Percentiles rank a stretch among this genome's conserved stretches.
These are phyloP conservation scores for Xylariaceae sp. DNA, from an alignment of 2,329 filamentous ascomycete genomes.

Conservation along the genomic window DNA sequence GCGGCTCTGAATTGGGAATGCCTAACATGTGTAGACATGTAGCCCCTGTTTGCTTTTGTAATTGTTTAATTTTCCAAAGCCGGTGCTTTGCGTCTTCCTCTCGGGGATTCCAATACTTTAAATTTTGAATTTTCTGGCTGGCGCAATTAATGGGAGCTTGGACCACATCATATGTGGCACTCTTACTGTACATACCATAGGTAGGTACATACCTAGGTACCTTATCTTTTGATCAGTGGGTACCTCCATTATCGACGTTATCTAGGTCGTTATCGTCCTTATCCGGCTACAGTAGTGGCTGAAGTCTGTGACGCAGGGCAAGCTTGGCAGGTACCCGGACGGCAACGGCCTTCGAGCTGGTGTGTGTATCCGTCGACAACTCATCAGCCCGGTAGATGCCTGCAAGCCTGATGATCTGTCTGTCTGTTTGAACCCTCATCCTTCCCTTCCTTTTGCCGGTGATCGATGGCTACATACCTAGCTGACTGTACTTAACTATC, in stretches of 20 bases:
- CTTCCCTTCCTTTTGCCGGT: background rate
- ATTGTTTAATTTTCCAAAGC: too few relatives aligned
- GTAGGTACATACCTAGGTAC: background rate
- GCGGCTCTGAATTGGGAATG: constrained; percentile 33
- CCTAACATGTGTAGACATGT: constrained; percentile 41
- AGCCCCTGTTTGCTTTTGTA: constrained; percentile 25
- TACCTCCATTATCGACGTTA: too few relatives aligned
- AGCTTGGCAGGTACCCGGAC: constrained; percentile 29
- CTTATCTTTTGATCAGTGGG: too few relatives aligned
- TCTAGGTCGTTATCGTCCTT: constrained; percentile 9
- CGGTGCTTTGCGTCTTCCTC: background rate
- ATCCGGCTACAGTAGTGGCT: background rate
- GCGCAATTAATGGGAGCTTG: background rate
- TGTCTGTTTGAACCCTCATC: too few relatives aligned
- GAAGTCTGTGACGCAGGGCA: constrained; percentile 19
- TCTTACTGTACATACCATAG: too few relatives aligned
- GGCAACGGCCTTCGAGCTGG: background rate
- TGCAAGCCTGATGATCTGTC: background rate
- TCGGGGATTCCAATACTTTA: background rate
- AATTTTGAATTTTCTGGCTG: too few relatives aligned
- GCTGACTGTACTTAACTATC: background rate
- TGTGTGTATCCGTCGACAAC: background rate
- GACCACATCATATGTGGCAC: too few relatives aligned
- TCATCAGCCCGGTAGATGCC: constrained; percentile 1
- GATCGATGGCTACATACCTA: background rate